Evolutionary conservation across 1,139 yeast genomes (phyloP), one percentile per base, ranked within the genome.

Genomic region (Yamadazyma buinensis): DNA sequence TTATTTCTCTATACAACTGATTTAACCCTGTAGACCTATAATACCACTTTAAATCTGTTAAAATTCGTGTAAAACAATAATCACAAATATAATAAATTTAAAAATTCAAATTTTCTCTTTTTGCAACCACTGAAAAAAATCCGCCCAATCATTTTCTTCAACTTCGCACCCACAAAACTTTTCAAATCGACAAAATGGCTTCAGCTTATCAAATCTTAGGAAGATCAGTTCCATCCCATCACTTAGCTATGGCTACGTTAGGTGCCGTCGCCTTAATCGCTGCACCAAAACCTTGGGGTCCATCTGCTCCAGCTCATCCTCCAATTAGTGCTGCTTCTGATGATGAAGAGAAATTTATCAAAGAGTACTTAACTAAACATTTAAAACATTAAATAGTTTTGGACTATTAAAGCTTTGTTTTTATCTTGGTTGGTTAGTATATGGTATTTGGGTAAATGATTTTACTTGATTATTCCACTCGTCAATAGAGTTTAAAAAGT

Each of bases 341-440:
- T 49, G 97, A 87, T 52, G 97, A 90, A 69, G 95, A 85, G 62
- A 81, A 82, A 63, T 90, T 83, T 68, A 63, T 66, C 40, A 57
- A 61, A 51, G 70, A 64, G 38, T 66, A 58, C 55, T 64, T 66
- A 47, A 59, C 67, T 39, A 66, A 66, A 51, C 58, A 64, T 48
- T 38, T 41, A 29, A 62, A 62, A 50, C 72, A 65, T 49, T 64
- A 61, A 22, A 26, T n/a, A n/a, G n/a, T n/a, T n/a, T n/a, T n/a
- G n/a, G n/a, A n/a, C n/a, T n/a, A n/a, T n/a, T n/a, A n/a, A n/a
- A n/a, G n/a, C n/a, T n/a, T n/a, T n/a, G n/a, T n/a, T n/a, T n/a
- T n/a, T n/a, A n/a, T n/a, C n/a, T n/a, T n/a, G n/a, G n/a, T n/a
- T n/a, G n/a, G n/a, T n/a, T n/a, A n/a, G n/a, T n/a, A n/a, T n/a